These are phyloP conservation scores for Eleusine indica DNA, from an alignment of 176 grass and related monocot species.

Conservation along the genomic window DNA sequence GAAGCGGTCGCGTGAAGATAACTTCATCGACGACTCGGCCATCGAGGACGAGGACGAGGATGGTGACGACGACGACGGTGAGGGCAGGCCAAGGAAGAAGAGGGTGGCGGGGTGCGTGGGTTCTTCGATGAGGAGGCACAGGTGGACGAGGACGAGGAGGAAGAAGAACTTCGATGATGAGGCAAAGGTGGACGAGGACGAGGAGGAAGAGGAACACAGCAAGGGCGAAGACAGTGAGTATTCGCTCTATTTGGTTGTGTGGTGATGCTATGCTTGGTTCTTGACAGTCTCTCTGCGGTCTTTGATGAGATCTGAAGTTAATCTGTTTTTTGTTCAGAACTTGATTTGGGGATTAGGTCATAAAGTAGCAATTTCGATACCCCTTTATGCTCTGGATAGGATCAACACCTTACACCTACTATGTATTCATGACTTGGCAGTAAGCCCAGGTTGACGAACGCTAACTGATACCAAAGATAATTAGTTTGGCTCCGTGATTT, in stretches of 20 bases:
- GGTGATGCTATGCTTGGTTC: not conserved
- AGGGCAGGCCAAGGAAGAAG: slow-evolving; percentile 49
- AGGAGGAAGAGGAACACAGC: slow-evolving; percentile 90
- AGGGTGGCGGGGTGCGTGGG: slow-evolving; percentile 67
- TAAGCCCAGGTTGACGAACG: not conserved
- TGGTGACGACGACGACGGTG: slow-evolving; percentile 61
- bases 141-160: slow-evolving; percentile 88
- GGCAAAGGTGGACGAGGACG: slow-evolving; percentile 82
- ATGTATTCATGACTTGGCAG: not conserved
- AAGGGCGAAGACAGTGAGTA: slow-evolving; percentile 87
- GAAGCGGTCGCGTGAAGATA: slow-evolving; percentile 66
- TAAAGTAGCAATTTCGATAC: not conserved
- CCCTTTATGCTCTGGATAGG: not conserved
- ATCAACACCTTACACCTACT: not conserved
- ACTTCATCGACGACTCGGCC: slow-evolving; percentile 91
- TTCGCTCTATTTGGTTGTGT: not conserved
- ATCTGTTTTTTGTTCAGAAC: slow-evolving; percentile 13
- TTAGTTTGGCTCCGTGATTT: too few relatives aligned
- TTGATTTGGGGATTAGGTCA: not conserved
- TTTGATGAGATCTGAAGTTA: slow-evolving; percentile 36
- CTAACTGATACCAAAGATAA: too few relatives aligned
- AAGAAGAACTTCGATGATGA: slow-evolving; percentile 95
- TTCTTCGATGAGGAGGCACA: slow-evolving; percentile 87
- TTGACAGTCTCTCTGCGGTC: not conserved
- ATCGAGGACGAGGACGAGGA: slow-evolving; percentile 91